Conservation (phyloP, 768 basidiomycete species). For the Suillus bovinus region DNA sequence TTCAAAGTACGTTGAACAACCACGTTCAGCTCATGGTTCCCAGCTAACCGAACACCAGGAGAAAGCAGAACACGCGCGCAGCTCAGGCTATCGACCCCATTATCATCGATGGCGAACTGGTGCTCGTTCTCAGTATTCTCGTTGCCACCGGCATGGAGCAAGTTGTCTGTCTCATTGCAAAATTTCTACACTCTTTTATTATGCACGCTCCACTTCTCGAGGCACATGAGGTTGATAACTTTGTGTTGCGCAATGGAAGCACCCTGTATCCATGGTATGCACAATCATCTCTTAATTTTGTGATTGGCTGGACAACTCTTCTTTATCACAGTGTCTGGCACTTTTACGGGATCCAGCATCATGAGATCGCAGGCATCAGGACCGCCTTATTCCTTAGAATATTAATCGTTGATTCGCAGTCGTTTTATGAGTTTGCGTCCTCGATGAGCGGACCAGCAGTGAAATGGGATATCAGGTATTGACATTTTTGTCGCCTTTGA, state of each 20-base stretch:
- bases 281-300: background rate
- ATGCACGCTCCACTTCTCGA: conserved; percentile 62
- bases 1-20: conserved; percentile 47
- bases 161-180: conserved; percentile 52
- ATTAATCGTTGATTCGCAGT: conserved; percentile 62
- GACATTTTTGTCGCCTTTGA: conserved; percentile 30
- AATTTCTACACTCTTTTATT: conserved; percentile 63
- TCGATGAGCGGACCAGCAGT: conserved; percentile 15
- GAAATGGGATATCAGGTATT: conserved; percentile 13
- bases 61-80: conserved; percentile 45
- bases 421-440: conserved; percentile 54
- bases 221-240: conserved; percentile 70
- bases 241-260: conserved; percentile 61
- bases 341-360: conserved; percentile 61
- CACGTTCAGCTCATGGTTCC: background rate
- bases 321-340: conserved; percentile 56
- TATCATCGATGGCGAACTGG: conserved; percentile 57
- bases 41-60: conserved; percentile 34
- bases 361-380: conserved; percentile 54
- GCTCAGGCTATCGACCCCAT: conserved; percentile 54
- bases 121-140: conserved; percentile 54
- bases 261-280: conserved; percentile 60
- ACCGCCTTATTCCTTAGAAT: conserved; percentile 57
- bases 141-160: conserved; percentile 49
- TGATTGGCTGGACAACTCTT: conserved; percentile 5